phyloP scores from a whole-genome alignment of 257 asterid species.

The Anisodus acutangulus region DNA sequence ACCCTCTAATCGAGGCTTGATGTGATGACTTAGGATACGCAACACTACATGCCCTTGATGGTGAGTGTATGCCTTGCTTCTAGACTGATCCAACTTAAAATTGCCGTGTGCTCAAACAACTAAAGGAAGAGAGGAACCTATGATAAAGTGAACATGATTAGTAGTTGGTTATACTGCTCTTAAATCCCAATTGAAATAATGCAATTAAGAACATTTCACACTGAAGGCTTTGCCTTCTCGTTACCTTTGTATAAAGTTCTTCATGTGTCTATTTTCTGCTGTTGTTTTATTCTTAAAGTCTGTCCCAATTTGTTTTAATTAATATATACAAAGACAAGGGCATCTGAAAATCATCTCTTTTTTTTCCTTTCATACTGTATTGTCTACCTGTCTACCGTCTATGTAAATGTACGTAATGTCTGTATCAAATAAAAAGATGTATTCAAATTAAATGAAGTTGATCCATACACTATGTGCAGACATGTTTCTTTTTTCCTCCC shows the following conservation, averaged over 20 bases:
- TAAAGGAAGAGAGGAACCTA: neutral
- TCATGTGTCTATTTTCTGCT: too few species aligned
- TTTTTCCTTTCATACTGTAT: too few species aligned
- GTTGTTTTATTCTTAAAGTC: too few species aligned
- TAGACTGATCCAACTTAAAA: neutral
- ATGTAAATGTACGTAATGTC: too few species aligned
- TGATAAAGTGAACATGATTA: neutral
- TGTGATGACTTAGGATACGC: neutral
- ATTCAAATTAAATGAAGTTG: too few species aligned
- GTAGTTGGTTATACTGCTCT: neutral
- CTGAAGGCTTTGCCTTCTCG: neutral
- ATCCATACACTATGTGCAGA: neutral
- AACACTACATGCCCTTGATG: neutral
- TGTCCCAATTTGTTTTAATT: neutral
- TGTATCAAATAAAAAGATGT: too few species aligned
- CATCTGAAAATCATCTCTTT: neutral
- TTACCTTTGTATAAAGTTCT: neutral
- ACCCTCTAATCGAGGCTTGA: neutral
- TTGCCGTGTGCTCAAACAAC: neutral
- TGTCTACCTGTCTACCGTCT: neutral
- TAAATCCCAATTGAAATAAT: neutral
- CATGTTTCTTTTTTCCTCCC: neutral
- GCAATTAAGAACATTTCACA: neutral
- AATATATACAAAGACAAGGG: neutral
- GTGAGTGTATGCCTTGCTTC: neutral